A percentile compares a stretch with the other conserved stretches of the same genome.
phyloP scores from a whole-genome alignment of 1,284 basidiomycete species.

The Polyporus tsugae region DNA sequence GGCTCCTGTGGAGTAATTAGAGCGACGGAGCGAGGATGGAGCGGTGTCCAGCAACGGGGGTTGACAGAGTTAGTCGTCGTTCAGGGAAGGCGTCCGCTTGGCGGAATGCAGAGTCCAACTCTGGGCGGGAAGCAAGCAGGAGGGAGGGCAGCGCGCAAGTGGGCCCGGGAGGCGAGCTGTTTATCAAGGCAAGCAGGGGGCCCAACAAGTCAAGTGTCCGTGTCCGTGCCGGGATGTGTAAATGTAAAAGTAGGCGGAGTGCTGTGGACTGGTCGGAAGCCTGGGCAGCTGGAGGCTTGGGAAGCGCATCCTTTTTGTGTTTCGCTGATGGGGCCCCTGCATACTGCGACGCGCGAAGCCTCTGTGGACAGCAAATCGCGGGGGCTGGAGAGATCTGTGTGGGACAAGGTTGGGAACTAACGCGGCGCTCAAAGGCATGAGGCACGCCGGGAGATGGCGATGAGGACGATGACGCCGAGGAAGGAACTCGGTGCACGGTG shows the following conservation, averaged over 20 bases:
- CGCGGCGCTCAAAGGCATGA: slow-evolving; percentile 2
- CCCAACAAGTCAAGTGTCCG: neutral
- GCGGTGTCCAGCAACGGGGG: slow-evolving; percentile 5
- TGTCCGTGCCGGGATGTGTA: neutral
- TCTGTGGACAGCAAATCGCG: neutral
- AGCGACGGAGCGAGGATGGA: neutral
- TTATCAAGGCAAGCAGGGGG: neutral
- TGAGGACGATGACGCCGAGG: neutral
- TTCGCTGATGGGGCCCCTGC: neutral
- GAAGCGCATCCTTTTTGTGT: slow-evolving; percentile 6
- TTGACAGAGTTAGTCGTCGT: neutral
- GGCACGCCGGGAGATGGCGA: neutral
- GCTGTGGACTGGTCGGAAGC: neutral
- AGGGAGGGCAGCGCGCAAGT: neutral
- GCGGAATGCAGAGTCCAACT: slow-evolving; percentile 1
- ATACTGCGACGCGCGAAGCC: neutral
- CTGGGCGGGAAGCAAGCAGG: neutral
- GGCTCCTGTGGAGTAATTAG: slow-evolving; percentile 2
- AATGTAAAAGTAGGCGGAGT: neutral
- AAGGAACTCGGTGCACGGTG: neutral
- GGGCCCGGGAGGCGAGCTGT: slow-evolving; percentile 1
- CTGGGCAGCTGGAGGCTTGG: neutral
- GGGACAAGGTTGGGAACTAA: neutral
- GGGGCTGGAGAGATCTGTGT: neutral
- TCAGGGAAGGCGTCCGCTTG: slow-evolving; percentile 2